phyloP scores from a whole-genome alignment of 1,139 yeast genomes.

The Candida sanyaensis region DNA sequence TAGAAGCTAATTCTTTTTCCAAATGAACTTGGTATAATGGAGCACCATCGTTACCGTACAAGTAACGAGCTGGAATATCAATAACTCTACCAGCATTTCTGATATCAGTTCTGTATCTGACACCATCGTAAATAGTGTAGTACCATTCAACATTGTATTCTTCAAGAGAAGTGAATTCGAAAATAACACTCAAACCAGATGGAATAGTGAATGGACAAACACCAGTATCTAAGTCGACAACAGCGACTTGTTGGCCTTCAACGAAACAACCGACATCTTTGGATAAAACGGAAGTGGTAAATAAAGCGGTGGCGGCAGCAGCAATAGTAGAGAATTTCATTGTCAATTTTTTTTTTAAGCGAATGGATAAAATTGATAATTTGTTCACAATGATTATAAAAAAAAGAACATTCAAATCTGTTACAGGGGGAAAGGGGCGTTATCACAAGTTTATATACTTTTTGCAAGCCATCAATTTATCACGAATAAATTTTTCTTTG shows the following conservation, averaged over 20 bases:
- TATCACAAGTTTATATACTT: neutral
- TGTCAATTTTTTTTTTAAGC: conserved; percentile 1
- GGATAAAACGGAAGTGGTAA: conserved; percentile 26
- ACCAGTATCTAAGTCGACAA: conserved; percentile 46
- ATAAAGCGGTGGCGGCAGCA: conserved; percentile 19
- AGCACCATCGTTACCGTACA: conserved; percentile 25
- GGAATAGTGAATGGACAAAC: conserved; percentile 42
- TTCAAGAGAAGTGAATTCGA: conserved; percentile 28
- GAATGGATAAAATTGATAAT: conserved; percentile 5
- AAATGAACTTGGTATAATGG: conserved; percentile 35
- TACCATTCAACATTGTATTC: conserved; percentile 40
- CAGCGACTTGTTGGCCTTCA: conserved; percentile 32
- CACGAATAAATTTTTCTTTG: neutral
- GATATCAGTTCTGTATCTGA: conserved; percentile 38
- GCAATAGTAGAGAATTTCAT: conserved; percentile 14
- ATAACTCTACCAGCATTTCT: conserved; percentile 37
- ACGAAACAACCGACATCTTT: conserved; percentile 40
- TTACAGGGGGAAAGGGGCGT: neutral
- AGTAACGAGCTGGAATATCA: conserved; percentile 31
- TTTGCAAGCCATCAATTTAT: no score
- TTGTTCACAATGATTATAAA: neutral
- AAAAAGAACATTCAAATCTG: neutral
- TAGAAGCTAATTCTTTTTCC: conserved; percentile 30
- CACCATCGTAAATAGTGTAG: conserved; percentile 28
- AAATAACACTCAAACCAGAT: conserved; percentile 24